Percentiles rank a stretch among this genome's conserved stretches.
Evolutionary conservation across 2,329 filamentous ascomycete species (phyloP).

Genomic region (Triangularia setosa): DNA sequence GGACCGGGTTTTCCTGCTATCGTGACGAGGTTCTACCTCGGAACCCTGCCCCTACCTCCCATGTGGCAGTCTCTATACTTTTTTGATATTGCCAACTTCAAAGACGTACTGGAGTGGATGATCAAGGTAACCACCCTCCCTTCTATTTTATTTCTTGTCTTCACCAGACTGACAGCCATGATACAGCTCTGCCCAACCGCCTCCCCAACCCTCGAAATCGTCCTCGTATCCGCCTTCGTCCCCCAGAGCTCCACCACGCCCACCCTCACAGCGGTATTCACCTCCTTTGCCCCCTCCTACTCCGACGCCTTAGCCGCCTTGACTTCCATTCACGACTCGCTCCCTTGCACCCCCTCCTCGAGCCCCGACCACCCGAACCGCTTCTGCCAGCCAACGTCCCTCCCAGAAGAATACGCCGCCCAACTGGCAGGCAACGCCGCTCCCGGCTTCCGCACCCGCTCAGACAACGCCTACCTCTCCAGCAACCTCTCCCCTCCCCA

Average conservation of each 20-base stretch:
- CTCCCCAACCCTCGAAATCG: constrained; percentile 36
- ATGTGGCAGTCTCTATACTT: constrained; percentile 40
- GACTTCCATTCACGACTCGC: constrained; percentile 33
- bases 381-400: constrained; percentile 37
- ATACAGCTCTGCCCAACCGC: constrained; percentile 29
- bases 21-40: constrained; percentile 48
- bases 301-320: constrained; percentile 35
- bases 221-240: constrained; percentile 33
- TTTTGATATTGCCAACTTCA: constrained; percentile 43
- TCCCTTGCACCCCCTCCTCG: constrained; percentile 33
- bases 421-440: constrained; percentile 45
- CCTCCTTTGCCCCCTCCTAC: constrained; percentile 39
- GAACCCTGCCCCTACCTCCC: constrained; percentile 32
- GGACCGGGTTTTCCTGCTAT: constrained; percentile 51
- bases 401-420: constrained; percentile 39
- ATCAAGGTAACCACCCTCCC: constrained; percentile 31
- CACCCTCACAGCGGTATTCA: constrained; percentile 35
- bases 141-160: constrained; percentile 7
- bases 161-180: background rate
- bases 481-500: constrained; percentile 40
- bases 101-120: constrained; percentile 45
- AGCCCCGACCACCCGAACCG: constrained; percentile 30
- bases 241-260: constrained; percentile 9
- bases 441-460: constrained; percentile 43
- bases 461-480: constrained; percentile 48